phyloP scores from a whole-genome alignment of 495 filamentous ascomycete species.

The Aspergillus hancockii region DNA sequence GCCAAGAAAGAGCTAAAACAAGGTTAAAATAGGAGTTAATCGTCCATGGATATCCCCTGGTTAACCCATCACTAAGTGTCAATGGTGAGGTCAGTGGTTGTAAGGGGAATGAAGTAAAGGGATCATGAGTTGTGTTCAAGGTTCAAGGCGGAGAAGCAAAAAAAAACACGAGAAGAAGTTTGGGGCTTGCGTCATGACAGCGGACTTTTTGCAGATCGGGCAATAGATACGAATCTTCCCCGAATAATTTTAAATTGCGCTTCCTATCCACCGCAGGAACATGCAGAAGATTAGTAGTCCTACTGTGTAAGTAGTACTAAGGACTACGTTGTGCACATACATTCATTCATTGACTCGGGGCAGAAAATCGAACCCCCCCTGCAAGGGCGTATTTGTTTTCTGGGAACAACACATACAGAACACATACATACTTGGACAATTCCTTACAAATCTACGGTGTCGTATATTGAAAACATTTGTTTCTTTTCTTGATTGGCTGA shows the following conservation, averaged over 20 bases:
- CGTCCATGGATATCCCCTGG: background rate
- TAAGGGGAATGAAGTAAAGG: background rate
- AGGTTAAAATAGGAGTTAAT: background rate
- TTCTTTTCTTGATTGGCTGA: too few relatives aligned
- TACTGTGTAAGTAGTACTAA: too few relatives aligned
- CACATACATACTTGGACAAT: too few relatives aligned
- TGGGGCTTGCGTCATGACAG: constrained; percentile 8
- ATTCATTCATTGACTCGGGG: too few relatives aligned
- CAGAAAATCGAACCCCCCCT: too few relatives aligned
- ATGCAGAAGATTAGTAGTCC: too few relatives aligned
- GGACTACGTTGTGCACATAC: too few relatives aligned
- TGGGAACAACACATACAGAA: too few relatives aligned
- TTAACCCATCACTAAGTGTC: background rate
- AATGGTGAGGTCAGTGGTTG: background rate
- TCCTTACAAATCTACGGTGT: too few relatives aligned
- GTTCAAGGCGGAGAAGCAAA: background rate
- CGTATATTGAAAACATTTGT: too few relatives aligned
- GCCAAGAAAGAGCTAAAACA: background rate
- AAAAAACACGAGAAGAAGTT: constrained; percentile 4
- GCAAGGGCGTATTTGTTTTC: too few relatives aligned
- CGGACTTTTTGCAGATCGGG: background rate
- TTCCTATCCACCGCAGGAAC: background rate
- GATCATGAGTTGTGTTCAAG: background rate
- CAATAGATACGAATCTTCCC: background rate
- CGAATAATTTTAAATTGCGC: background rate